Evolutionary conservation across 2,329 filamentous ascomycete species (phyloP).

Genomic region (Teratosphaeria epicoccoides): DNA sequence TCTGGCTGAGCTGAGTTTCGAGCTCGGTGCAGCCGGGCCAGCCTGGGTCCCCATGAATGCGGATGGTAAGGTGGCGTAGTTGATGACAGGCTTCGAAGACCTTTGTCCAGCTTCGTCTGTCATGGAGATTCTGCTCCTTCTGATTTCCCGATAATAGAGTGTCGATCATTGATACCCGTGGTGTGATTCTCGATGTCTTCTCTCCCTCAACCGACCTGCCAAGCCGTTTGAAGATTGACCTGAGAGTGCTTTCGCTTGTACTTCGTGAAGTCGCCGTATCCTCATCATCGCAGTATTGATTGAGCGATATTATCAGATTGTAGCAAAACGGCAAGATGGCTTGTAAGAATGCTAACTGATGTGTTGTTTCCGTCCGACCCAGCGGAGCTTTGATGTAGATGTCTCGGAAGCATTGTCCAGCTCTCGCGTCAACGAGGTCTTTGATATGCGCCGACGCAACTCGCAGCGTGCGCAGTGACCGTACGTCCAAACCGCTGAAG

Average conservation of each 20-base stretch:
- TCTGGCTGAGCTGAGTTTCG: conserved; percentile 16
- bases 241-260: neutral
- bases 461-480: conserved; percentile 10
- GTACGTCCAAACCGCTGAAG: neutral
- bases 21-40: conserved; percentile 21
- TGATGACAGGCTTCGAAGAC: conserved; percentile 14
- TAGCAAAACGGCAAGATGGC: conserved; percentile 9
- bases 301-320: conserved; percentile 13
- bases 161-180: neutral
- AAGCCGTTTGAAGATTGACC: neutral
- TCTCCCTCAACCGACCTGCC: neutral
- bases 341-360: conserved; percentile 3
- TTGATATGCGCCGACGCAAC: conserved; percentile 8
- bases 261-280: neutral
- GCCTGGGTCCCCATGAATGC: conserved; percentile 16
- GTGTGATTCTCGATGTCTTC: neutral
- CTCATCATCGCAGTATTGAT: neutral
- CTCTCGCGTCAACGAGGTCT: conserved; percentile 8
- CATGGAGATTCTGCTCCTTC: conserved; percentile 1
- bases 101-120: conserved; percentile 9
- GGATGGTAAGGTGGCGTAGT: conserved; percentile 13
- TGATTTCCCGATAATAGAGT: neutral
- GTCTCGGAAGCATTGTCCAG: conserved; percentile 7
- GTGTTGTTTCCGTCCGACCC: neutral
- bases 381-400: conserved; percentile 11